Evolutionary conservation across 106 monocot species (phyloP).

Genomic region (Phalaenopsis aphrodite): DNA sequence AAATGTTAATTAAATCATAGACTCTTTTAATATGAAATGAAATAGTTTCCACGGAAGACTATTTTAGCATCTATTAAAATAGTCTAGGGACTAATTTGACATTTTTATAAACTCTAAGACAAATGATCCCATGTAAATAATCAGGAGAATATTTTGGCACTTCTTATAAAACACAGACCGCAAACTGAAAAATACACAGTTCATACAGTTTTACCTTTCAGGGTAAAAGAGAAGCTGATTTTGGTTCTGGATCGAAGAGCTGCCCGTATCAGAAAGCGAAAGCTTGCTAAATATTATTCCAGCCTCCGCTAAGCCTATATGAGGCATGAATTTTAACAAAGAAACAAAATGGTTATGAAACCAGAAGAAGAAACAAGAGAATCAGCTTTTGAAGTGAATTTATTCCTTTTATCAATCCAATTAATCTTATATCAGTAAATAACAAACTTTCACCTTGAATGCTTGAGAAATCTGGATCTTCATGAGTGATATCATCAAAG

Average conservation of each 20-base stretch:
- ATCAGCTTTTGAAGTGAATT: background rate
- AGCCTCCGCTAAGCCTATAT: constrained; percentile 92
- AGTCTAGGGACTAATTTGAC: too few species aligned
- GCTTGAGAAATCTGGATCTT: constrained; percentile 79
- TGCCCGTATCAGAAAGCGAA: constrained; percentile 38
- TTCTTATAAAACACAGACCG: too few species aligned
- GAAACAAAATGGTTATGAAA: background rate
- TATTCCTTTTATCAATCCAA: background rate
- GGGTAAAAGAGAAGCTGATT: constrained; percentile 51
- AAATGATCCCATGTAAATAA: too few species aligned
- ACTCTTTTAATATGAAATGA: too few species aligned
- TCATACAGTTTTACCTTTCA: constrained; percentile 40
- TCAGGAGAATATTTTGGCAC: too few species aligned
- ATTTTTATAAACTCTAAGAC: too few species aligned
- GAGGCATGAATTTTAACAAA: constrained; percentile 6
- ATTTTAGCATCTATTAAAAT: too few species aligned
- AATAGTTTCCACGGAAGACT: too few species aligned
- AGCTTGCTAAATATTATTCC: constrained; percentile 89
- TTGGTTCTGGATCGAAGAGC: constrained; percentile 13
- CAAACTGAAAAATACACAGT: constrained; percentile 3
- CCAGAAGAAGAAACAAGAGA: too few species aligned
- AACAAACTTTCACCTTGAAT: constrained; percentile 69
- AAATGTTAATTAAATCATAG: too few species aligned
- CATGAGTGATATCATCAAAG: constrained; percentile 90
- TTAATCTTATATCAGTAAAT: background rate